Evolutionary conservation across 345 rosid genomes (phyloP).

Genomic region (Arabidopsis arenosa): DNA sequence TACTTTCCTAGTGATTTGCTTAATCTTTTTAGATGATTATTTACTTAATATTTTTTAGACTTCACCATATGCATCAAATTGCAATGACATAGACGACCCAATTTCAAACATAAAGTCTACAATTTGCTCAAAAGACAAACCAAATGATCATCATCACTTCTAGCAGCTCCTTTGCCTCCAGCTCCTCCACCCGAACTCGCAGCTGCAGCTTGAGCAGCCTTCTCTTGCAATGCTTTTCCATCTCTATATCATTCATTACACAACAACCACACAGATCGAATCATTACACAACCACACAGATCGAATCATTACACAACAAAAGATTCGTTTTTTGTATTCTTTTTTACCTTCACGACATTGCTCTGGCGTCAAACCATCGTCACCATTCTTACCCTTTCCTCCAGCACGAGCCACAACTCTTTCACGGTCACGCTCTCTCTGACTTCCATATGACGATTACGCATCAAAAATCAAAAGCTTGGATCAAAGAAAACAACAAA

Average conservation of each 20-base stretch:
- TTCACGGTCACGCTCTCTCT: no score
- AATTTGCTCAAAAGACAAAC: background rate
- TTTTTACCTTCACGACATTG: no score
- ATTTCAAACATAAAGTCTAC: conserved; percentile 16
- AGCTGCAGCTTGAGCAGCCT: conserved; percentile 62
- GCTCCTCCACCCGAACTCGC: conserved; percentile 48
- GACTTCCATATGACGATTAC: no score
- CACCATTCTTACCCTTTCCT: no score
- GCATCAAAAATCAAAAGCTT: no score
- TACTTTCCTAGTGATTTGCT: background rate
- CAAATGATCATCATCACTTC: conserved; percentile 37
- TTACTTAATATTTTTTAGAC: no score
- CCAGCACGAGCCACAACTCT: no score
- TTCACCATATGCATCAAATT: no score
- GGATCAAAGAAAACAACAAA: no score
- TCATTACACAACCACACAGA: background rate
- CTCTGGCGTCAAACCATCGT: no score
- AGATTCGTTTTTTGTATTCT: no score
- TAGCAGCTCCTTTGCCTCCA: conserved; percentile 45
- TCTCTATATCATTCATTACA: conserved; percentile 52
- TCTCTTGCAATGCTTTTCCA: conserved; percentile 91
- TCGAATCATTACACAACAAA: background rate
- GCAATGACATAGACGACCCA: background rate
- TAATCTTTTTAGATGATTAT: background rate
- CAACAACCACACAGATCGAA: conserved; percentile 2